Evolutionary conservation across 257 asterid species (phyloP), one percentile per base, ranked within the genome.

Genomic region (Schizonepeta tenuifolia): DNA sequence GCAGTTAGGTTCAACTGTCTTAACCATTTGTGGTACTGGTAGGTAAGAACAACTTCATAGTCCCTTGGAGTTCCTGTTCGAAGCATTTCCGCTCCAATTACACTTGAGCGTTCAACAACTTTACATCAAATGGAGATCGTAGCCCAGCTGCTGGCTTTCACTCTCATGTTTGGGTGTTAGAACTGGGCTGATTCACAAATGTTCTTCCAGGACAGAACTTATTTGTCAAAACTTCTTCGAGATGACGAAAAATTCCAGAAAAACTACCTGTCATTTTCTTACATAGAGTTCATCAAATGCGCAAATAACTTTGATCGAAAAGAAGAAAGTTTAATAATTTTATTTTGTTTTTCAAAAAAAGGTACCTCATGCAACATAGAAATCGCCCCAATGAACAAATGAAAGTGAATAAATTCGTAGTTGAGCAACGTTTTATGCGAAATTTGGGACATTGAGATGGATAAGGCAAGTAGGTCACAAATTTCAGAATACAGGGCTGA

Each of bases 201-300:
- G 46, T 72, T 70, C 80, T 86, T 63, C 78, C 78, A 65, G 46
- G 71, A 70, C 85, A 72, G 56, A 87, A 85, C 70, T 80, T 83
- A 12, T 64, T 65, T 67, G 49, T 83, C 79, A 93, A 43, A 79
- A 76, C 77, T 53, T 76, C 82, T 80, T 91, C 89, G 61, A 93
- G 77, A 70, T 83, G 87, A 51, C 80, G 85, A 57, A 93, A 83
- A 28, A 86, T 58, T 24, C 69, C 35, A 13, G 83, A 72, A 69
- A 89, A 87, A 36, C 66, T 67, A 65, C 92, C 98, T 20, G 49
- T 66, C 26, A 5, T 38, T 51, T 49, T 59, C 44, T 28, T 28
- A 53, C 60, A 35, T 49, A 54, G 0, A 6, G 12, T 11, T 11
- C 6, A 40, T 3, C 31, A 1, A 20, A 28, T 20, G 9, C 1